Evolutionary conservation across 2,329 filamentous ascomycete genomes (phyloP), one percentile per base, ranked within the genome.

Genomic region (Ceratocystis papillata): DNA sequence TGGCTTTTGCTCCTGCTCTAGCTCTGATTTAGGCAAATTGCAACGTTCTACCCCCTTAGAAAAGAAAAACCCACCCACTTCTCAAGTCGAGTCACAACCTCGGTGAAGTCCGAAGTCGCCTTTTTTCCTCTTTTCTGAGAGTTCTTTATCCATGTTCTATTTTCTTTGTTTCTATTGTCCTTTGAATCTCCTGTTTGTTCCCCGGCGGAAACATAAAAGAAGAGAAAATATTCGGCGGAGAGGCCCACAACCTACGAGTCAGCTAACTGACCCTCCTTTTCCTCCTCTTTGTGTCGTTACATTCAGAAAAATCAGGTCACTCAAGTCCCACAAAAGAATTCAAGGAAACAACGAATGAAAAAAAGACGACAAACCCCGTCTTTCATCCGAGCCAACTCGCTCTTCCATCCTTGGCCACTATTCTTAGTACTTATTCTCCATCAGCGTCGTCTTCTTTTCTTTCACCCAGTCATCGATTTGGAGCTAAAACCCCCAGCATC

Each of bases 31-130:
- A 57, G 22, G 22, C 28, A 30, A 57, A 57, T 30, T 57, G 53
- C 53, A 57, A 57, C 53, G 53, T 57, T 57, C 53, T 57, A 30
- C 53, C 37, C 53, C 37, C 37, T 41, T 30, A 17, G 28, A 57
- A 33, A 28, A 15, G 37, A 5, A 41, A 33, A 17, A 4, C 53
- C 15, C 53, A 3, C 53, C 7, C 37, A 41, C 12, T 41, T 12
- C 53, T 33, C 53, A 30, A 15, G 25, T 57, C 53, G 22, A 57
- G 22, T 57, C 53, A 57, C 53, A 30, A 17, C 28, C 53, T 57
- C 53, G 53, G 53, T n/a, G 25, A 57, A 57, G 53, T 57, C 53
- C 53, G 53, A 57, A 41, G 10, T 15, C 10, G 48, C 48, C 48
- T 50, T 12, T 28, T 33, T 30, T 30, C 46, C 22, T 50, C 48